A percentile compares a stretch with the other conserved stretches of the same genome.
Conservation (phyloP, 1,284 basidiomycete species). For the Anthracocystis setariae region DNA sequence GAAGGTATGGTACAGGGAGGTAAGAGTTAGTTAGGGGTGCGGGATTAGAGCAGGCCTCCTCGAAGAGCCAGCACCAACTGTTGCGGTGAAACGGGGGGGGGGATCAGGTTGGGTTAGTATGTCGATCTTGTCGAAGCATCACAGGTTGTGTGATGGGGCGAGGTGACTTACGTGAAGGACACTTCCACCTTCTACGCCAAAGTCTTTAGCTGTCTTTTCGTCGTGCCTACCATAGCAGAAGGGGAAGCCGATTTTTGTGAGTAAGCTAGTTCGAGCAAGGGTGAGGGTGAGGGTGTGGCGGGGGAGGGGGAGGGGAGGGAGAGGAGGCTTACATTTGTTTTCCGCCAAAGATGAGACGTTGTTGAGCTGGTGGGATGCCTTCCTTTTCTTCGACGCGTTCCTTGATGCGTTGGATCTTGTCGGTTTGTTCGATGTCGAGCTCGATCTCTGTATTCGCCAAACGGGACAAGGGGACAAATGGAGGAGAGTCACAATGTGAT, state of each 20-base stretch:
- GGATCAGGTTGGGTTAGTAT: too few species aligned
- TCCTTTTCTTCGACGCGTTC: constrained; percentile 99
- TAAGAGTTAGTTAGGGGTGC: background rate
- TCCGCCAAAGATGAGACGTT: constrained; percentile 92
- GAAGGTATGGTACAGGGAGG: constrained; percentile 14
- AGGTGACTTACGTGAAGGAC: constrained; percentile 65
- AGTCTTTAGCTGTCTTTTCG: constrained; percentile 67
- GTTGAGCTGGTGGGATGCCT: constrained; percentile 95
- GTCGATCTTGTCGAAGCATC: background rate
- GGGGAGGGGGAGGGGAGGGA: background rate
- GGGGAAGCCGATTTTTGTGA: too few species aligned
- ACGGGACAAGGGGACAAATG: background rate
- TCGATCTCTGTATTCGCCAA: constrained; percentile 77
- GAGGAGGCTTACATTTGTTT: constrained; percentile 88
- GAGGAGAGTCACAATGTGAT: background rate
- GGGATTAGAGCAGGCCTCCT: constrained; percentile 41
- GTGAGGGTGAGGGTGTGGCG: too few species aligned
- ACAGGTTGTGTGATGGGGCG: too few species aligned
- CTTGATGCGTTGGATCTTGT: constrained; percentile 95
- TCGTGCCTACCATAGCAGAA: constrained; percentile 61
- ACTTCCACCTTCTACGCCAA: constrained; percentile 65
- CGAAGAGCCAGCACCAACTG: constrained; percentile 64
- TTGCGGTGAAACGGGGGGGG: too few species aligned
- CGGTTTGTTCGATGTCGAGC: constrained; percentile 90
- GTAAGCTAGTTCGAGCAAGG: background rate